Evolutionary conservation across 257 asterid genomes (phyloP).

Genomic region (Rhazya stricta): DNA sequence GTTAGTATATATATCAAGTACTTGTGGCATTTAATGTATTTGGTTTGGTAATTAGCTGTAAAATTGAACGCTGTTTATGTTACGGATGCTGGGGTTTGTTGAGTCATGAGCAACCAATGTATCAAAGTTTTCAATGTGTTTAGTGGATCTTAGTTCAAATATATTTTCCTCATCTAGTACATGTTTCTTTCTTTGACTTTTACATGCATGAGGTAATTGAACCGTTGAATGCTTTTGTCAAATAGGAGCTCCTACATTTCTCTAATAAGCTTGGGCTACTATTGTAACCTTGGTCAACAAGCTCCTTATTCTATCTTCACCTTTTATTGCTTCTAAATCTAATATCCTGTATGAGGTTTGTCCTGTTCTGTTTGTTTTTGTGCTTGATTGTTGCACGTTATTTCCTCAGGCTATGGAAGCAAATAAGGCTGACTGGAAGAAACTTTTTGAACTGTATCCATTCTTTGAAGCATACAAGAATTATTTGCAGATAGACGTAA

Average conservation of each 20-base stretch:
- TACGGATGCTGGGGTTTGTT: not conserved
- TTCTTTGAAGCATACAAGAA: constrained; percentile 42
- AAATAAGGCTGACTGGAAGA: constrained; percentile 27
- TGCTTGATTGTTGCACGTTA: constrained; percentile 4
- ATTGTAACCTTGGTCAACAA: not conserved
- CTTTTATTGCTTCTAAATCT: not conserved
- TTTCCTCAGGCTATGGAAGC: constrained; percentile 32
- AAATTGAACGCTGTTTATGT: not conserved
- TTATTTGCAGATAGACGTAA: constrained; percentile 39
- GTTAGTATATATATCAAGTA: not conserved
- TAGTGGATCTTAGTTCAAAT: not conserved
- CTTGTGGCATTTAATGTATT: not conserved
- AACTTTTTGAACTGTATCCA: constrained; percentile 29
- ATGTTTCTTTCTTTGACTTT: not conserved
- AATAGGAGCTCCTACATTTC: not conserved
- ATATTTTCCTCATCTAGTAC: not conserved
- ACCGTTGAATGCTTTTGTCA: not conserved
- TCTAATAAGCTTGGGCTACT: not conserved
- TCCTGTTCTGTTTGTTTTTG: not conserved
- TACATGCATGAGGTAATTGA: not conserved
- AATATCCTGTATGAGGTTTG: constrained; percentile 7
- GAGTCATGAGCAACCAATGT: not conserved
- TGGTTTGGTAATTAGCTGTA: not conserved
- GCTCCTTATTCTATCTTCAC: not conserved
- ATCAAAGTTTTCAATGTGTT: not conserved